Percentiles rank a stretch among this genome's conserved stretches.
These are phyloP conservation scores for Adiantum capillusveneris DNA, from an alignment of 75 land plant species.

Conservation along the genomic window DNA sequence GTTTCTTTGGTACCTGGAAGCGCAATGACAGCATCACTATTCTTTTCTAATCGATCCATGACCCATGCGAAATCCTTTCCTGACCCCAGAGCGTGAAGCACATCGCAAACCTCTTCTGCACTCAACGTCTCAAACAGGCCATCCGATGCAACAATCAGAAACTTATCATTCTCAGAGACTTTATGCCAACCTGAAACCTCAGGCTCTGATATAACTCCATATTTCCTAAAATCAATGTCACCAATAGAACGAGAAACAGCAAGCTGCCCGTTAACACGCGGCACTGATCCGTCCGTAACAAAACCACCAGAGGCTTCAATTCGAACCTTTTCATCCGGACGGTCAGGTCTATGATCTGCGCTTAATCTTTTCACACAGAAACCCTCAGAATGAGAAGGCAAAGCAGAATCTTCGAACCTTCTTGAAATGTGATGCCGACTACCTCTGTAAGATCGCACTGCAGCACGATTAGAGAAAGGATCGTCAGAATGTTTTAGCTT, in stretches of 20 bases:
- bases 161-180: slow-evolving; percentile 6
- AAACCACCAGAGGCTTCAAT: slow-evolving; percentile 25
- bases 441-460: neutral
- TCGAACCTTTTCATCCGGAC: slow-evolving; percentile 20
- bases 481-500: neutral
- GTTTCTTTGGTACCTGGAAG: neutral
- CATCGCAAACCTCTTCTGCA: slow-evolving; percentile 20
- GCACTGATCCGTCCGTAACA: slow-evolving; percentile 14
- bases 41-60: neutral
- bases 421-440: neutral
- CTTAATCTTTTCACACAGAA: slow-evolving; percentile 10
- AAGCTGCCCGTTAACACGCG: slow-evolving; percentile 27
- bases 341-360: slow-evolving; percentile 21
- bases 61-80: neutral
- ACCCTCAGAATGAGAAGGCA: neutral
- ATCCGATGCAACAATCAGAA: slow-evolving; percentile 26
- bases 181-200: slow-evolving; percentile 24
- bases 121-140: slow-evolving; percentile 27
- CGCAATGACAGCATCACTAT: neutral
- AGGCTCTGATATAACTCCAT: slow-evolving; percentile 27
- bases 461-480: neutral
- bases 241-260: slow-evolving; percentile 36
- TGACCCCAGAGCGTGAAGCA: slow-evolving; percentile 9
- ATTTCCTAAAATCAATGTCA: slow-evolving; percentile 21
- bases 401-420: neutral